Evolutionary conservation across 805 yeast species (phyloP), one percentile per base, ranked within the genome.

Genomic region (Spathaspora passalidarum): DNA sequence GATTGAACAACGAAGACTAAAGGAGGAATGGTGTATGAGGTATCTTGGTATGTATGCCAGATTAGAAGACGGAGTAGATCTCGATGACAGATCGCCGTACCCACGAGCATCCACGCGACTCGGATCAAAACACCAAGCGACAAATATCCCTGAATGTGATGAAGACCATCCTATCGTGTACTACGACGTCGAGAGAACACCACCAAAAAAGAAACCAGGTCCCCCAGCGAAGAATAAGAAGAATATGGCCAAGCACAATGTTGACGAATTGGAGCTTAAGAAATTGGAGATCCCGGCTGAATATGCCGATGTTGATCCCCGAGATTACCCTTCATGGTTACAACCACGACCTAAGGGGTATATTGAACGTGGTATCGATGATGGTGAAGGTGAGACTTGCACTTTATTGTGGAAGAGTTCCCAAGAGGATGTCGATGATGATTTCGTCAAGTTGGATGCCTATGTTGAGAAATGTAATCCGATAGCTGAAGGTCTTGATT

Each of bases 11-110:
- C 61, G 88, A 49, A 59, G 88, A 46, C 65, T 74, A 25, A 49
- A 64, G n/a, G 88, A 83, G 61, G 89, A 83, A 56, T 89, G 96
- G 96, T 84, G 83, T 2, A 85, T 82, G 68, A 65, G 95, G 51
- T 89, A 86, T 56, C 70, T 88, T 20, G 96, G 96, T 1, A 74
- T 83, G 67, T 86, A 87, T 60, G 79, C 88, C 1, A 72, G 78
- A 38, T 62, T 86, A 20, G 92, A 86, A 57, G 95, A 87, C 60
- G 88, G 88, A 1, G 72, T 87, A 38, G 94, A 88, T 59, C 56
- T 79, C 5, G 88, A 84, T 48, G 95, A 86, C 57, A 66, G 91
- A 36, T 65, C 72, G 4, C 88, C 90, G 1, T 84, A 85, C 53
- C 94, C 96, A 0, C 66, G 92, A 42, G 94, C 91, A 0, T 81